Evolutionary conservation across 192 early-diverging fungal species (phyloP).

Genomic region (Entomortierella lignicola): DNA sequence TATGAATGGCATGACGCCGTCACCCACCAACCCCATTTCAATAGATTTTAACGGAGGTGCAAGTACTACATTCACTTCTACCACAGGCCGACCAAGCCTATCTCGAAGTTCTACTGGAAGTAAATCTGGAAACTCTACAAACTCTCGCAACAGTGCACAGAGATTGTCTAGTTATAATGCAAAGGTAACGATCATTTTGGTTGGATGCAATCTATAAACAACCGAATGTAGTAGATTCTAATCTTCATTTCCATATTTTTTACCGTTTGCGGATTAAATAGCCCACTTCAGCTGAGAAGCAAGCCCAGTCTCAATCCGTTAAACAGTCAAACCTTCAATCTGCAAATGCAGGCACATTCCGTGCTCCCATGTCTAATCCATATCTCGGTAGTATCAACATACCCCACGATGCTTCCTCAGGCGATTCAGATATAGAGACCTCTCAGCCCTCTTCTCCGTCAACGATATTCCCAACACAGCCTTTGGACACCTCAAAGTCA

Average conservation of each 20-base stretch:
- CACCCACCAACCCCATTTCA: constrained; percentile 43
- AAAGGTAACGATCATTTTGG: no score
- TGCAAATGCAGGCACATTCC: constrained; percentile 36
- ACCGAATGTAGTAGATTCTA: no score
- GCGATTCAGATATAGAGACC: constrained; percentile 46
- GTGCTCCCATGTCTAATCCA: constrained; percentile 41
- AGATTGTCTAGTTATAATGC: constrained; percentile 42
- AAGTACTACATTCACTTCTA: constrained; percentile 15
- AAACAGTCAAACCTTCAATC: constrained; percentile 50
- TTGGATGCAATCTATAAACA: no score
- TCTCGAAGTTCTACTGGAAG: constrained; percentile 49
- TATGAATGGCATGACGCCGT: constrained; percentile 32
- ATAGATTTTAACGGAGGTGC: constrained; percentile 33
- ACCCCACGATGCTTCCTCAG: constrained; percentile 50
- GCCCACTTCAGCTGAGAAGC: constrained; percentile 14
- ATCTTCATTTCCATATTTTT: neutral
- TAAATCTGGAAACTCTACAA: constrained; percentile 39
- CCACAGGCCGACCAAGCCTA: constrained; percentile 23
- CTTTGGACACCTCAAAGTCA: constrained; percentile 10
- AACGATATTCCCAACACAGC: constrained; percentile 22
- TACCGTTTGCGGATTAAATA: neutral
- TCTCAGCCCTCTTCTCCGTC: constrained; percentile 46
- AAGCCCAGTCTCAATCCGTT: constrained; percentile 17
- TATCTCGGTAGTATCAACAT: constrained; percentile 55
- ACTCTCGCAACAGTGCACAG: constrained; percentile 31